Percentiles rank a stretch among this genome's conserved stretches.
These are phyloP conservation scores for Gentiana dahurica DNA, from an alignment of 257 asterid genomes.

Conservation along the genomic window DNA sequence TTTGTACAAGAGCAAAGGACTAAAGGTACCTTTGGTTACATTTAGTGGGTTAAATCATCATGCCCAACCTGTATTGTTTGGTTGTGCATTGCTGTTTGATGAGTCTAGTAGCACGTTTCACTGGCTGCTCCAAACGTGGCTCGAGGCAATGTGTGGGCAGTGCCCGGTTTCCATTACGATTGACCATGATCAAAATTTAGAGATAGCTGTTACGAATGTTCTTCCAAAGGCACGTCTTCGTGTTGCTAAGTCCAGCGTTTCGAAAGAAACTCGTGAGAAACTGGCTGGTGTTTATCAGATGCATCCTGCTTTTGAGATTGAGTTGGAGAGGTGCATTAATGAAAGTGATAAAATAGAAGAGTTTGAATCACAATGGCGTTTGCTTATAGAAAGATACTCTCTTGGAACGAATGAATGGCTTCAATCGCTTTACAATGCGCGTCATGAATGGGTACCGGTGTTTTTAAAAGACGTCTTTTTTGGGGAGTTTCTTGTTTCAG, in stretches of 20 bases:
- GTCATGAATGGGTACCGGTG: constrained; percentile 82
- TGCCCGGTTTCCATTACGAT: constrained; percentile 61
- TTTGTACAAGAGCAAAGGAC: constrained; percentile 29
- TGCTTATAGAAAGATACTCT: too few relatives aligned
- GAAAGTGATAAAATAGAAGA: too few relatives aligned
- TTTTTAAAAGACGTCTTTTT: constrained; percentile 72
- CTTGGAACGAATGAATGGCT: constrained; percentile 57
- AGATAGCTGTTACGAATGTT: constrained; percentile 53
- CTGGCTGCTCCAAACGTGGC: constrained; percentile 81
- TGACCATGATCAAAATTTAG: constrained; percentile 43
- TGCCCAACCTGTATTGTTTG: constrained; percentile 72
- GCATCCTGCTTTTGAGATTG: too few relatives aligned
- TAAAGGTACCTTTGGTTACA: constrained; percentile 46
- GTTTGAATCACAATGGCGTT: too few relatives aligned
- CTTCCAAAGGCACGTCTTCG: constrained; percentile 54
- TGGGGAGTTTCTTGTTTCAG: constrained; percentile 39
- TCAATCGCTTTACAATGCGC: constrained; percentile 56
- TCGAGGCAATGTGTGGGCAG: constrained; percentile 51
- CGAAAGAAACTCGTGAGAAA: too few relatives aligned
- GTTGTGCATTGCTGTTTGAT: constrained; percentile 61
- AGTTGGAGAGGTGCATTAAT: too few relatives aligned
- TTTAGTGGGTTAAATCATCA: constrained; percentile 87
- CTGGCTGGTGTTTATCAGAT: too few relatives aligned
- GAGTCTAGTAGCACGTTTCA: constrained; percentile 43
- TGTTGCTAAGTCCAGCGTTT: constrained; percentile 6